These are phyloP conservation scores for Backusella liffmaniae DNA, from an alignment of 192 early-diverging fungal species.

Conservation along the genomic window DNA sequence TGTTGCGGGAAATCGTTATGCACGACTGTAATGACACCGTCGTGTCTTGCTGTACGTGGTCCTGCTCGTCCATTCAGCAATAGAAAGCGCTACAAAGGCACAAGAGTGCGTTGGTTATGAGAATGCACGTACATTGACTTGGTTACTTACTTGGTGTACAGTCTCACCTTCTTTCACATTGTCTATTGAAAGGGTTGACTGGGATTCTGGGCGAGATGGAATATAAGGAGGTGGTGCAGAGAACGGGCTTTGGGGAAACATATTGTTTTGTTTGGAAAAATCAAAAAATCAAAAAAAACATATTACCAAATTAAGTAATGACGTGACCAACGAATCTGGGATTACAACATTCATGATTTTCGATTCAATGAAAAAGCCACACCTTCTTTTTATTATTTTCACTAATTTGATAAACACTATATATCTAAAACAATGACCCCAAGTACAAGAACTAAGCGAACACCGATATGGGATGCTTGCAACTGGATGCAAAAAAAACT, in stretches of 20 bases:
- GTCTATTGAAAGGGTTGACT: not conserved
- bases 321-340: no score
- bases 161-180: slow-evolving; percentile 25
- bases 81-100: slow-evolving; percentile 11
- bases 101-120: not conserved
- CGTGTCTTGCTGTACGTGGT: not conserved
- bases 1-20: slow-evolving; percentile 45
- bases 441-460: no score
- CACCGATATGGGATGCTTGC: no score
- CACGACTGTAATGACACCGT: slow-evolving; percentile 23
- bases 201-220: not conserved
- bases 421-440: no score
- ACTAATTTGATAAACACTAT: no score
- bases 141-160: slow-evolving; percentile 16
- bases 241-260: not conserved
- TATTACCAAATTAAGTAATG: no score
- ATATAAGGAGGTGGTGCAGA: not conserved
- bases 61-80: slow-evolving; percentile 37
- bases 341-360: no score
- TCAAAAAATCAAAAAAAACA: no score
- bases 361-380: no score
- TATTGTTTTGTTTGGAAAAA: not conserved
- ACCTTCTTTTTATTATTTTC: no score
- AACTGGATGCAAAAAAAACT: no score
- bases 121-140: not conserved